A percentile compares a stretch with the other conserved stretches of the same genome.
These are phyloP conservation scores for Hymenoscyphus salicellus DNA, from an alignment of 2,329 filamentous ascomycete species.

Conservation along the genomic window DNA sequence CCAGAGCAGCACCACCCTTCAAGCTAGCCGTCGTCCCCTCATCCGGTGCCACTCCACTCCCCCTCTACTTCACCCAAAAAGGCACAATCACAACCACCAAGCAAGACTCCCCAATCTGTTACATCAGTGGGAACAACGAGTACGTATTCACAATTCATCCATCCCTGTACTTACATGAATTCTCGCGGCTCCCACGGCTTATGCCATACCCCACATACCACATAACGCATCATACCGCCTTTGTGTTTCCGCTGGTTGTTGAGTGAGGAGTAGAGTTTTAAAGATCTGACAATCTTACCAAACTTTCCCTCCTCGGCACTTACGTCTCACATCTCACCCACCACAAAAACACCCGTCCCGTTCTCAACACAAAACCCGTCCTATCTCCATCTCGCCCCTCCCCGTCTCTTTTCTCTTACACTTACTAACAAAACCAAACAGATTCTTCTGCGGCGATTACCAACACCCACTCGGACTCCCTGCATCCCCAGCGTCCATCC, in stretches of 20 bases:
- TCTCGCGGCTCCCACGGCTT: no score
- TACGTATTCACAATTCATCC: neutral
- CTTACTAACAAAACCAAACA: neutral
- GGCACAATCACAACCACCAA: constrained; percentile 3
- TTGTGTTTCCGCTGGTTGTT: no score
- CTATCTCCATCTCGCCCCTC: neutral
- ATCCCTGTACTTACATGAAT: neutral
- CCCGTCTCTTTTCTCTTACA: neutral
- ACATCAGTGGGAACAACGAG: neutral
- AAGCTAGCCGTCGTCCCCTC: neutral
- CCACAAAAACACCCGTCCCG: neutral
- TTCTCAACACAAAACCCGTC: neutral
- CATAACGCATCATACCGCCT: no score
- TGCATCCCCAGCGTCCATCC: neutral
- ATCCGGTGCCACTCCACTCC: no score
- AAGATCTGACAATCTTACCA: no score
- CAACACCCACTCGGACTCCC: neutral
- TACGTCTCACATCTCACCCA: no score
- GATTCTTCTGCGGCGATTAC: constrained; percentile 5
- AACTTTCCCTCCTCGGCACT: no score
- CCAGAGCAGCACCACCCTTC: constrained; percentile 3
- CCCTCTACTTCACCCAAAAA: constrained; percentile 7
- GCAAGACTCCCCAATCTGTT: neutral
- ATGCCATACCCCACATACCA: no score
- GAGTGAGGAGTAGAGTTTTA: no score